Conservation (phyloP, 352 stramenopile species). For the Globisporangium heterothallicum region DNA sequence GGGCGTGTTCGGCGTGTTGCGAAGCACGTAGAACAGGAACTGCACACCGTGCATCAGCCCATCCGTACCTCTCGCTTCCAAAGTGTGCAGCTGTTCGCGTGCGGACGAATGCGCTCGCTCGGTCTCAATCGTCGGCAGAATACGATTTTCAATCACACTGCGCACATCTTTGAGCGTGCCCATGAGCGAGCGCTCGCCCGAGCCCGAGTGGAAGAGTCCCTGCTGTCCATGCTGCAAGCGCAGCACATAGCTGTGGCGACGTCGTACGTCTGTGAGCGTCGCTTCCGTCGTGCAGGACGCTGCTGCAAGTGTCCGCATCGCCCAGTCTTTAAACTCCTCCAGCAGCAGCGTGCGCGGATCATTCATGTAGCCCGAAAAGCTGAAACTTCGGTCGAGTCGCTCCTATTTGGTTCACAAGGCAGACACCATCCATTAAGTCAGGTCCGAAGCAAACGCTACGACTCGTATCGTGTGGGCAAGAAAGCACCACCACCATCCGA, state of each 20-base stretch:
- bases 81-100: slow-evolving; percentile 70
- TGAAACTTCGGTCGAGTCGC: slow-evolving; percentile 67
- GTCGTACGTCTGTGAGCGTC: slow-evolving; percentile 70
- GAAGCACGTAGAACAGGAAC: slow-evolving; percentile 84
- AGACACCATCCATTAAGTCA: slow-evolving; percentile 11
- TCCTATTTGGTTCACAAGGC: slow-evolving; percentile 25
- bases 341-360: slow-evolving; percentile 77
- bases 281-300: slow-evolving; percentile 74
- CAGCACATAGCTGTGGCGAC: slow-evolving; percentile 70
- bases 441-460: too few species aligned
- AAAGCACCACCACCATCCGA: background rate
- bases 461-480: too few species aligned
- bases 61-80: slow-evolving; percentile 73
- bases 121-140: slow-evolving; percentile 77
- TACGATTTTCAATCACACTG: slow-evolving; percentile 69
- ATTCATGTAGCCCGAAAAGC: slow-evolving; percentile 77
- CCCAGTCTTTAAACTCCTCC: slow-evolving; percentile 85
- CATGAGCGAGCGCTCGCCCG: slow-evolving; percentile 68
- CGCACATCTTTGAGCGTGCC: slow-evolving; percentile 79
- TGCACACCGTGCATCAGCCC: slow-evolving; percentile 84
- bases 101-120: slow-evolving; percentile 77
- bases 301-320: slow-evolving; percentile 69
- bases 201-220: slow-evolving; percentile 71
- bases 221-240: slow-evolving; percentile 77
- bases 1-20: slow-evolving; percentile 79